A percentile compares a stretch with the other conserved stretches of the same genome.
phyloP scores from a whole-genome alignment of 495 filamentous ascomycete genomes.

The Annulohypoxylon stygium region DNA sequence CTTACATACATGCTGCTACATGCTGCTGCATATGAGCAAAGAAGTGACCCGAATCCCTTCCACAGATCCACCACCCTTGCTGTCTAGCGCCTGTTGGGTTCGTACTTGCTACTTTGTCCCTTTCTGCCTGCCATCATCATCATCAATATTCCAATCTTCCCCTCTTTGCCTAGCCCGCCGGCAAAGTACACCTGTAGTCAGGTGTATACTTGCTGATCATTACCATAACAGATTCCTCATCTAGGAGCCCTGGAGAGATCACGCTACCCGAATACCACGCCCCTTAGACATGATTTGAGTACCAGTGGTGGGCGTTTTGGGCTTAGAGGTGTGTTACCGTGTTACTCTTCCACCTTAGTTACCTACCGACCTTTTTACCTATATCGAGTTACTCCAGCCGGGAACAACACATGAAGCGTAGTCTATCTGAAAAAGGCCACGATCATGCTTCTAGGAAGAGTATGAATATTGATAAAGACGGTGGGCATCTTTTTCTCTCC shows the following conservation, averaged over 20 bases:
- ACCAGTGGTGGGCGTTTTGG: constrained; percentile 17
- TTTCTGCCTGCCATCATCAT: constrained; percentile 23
- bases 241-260: constrained; percentile 29
- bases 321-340: constrained; percentile 29
- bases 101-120: constrained; percentile 6
- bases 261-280: constrained; percentile 43
- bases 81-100: constrained; percentile 20
- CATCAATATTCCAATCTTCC: constrained; percentile 17
- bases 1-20: constrained; percentile 15
- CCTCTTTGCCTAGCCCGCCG: constrained; percentile 44
- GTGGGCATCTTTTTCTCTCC: not conserved
- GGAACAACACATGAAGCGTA: not conserved
- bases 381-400: constrained; percentile 28
- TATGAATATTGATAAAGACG: not conserved
- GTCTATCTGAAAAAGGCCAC: not conserved
- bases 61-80: constrained; percentile 28
- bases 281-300: constrained; percentile 39
- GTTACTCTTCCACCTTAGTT: constrained; percentile 8
- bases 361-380: constrained; percentile 2
- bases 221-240: constrained; percentile 27
- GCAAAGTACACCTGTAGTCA: constrained; percentile 33
- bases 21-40: constrained; percentile 7
- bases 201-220: constrained; percentile 34
- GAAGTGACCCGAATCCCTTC: constrained; percentile 30
- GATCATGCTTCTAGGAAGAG: not conserved